A percentile compares a stretch with the other conserved stretches of the same genome.
phyloP scores from a whole-genome alignment of 768 basidiomycete species.

The Boletus rufocinnamomeus region DNA sequence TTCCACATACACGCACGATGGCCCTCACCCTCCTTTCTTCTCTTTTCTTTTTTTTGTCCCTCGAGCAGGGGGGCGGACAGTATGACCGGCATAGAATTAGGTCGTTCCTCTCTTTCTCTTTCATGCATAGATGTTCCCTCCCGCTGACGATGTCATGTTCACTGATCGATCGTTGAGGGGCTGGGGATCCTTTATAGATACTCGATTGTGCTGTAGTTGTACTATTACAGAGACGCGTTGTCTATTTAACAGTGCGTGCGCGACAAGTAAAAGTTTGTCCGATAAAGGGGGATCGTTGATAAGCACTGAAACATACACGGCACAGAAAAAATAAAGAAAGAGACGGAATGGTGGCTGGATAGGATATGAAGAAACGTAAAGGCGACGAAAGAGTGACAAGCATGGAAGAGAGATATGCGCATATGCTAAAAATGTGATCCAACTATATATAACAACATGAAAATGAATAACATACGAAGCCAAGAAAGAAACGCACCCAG shows the following conservation, averaged over 20 bases:
- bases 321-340: neutral
- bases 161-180: neutral
- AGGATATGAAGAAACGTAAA: neutral
- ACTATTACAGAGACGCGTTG: constrained; percentile 17
- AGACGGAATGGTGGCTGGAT: constrained; percentile 5
- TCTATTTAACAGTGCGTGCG: neutral
- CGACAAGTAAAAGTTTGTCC: neutral
- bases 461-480: constrained; percentile 6
- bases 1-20: constrained; percentile 4
- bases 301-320: constrained; percentile 13
- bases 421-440: constrained; percentile 9
- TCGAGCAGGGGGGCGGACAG: constrained; percentile 16
- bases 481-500: neutral
- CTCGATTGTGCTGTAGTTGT: constrained; percentile 20
- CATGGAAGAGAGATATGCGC: constrained; percentile 3
- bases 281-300: neutral
- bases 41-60: constrained; percentile 1
- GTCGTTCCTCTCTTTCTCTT: neutral
- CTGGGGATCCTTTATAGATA: constrained; percentile 11
- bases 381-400: constrained; percentile 10
- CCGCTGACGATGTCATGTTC: neutral
- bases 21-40: neutral
- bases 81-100: constrained; percentile 24
- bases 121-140: constrained; percentile 9
- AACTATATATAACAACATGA: constrained; percentile 12